phyloP scores from a whole-genome alignment of 768 basidiomycete genomes.

The Rhodotorula graminis region DNA sequence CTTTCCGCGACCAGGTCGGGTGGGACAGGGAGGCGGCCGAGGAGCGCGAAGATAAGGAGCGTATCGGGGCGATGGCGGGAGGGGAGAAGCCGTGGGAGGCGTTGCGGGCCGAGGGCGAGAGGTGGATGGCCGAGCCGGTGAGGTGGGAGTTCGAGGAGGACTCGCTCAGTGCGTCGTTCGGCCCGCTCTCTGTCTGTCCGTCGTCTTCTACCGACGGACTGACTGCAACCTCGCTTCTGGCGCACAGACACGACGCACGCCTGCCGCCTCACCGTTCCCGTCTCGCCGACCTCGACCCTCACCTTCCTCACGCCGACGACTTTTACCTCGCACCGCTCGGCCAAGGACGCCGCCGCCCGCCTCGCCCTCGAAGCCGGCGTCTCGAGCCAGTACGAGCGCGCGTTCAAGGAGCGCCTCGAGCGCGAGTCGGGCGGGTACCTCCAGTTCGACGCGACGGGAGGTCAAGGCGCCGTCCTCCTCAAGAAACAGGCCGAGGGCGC shows the following conservation, averaged over 20 bases:
- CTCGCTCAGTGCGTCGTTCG: conserved; percentile 8
- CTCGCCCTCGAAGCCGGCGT: conserved; percentile 13
- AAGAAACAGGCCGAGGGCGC: not conserved
- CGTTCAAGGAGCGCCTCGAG: conserved; percentile 5
- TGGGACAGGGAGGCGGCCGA: not conserved
- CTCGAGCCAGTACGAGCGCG: not conserved
- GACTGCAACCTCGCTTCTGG: accelerated
- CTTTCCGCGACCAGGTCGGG: not conserved
- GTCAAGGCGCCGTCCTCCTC: not conserved
- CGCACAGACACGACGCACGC: conserved; percentile 7
- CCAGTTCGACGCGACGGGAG: not conserved
- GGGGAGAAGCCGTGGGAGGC: conserved; percentile 14
- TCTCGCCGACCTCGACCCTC: not conserved
- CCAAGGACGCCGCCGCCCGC: conserved; percentile 14
- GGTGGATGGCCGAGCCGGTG: conserved; percentile 7
- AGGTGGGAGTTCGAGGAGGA: conserved; percentile 10
- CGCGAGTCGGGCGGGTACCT: conserved; percentile 9
- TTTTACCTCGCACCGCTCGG: not conserved
- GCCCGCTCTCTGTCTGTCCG: not conserved
- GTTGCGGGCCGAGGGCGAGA: not conserved
- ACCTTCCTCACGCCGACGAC: not conserved
- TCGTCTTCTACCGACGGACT: not conserved
- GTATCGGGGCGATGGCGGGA: not conserved
- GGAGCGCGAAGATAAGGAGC: not conserved
- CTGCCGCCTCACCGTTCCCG: conserved; percentile 11